Conservation (phyloP, 768 basidiomycete species). For the Paxillus rubicundulus region DNA sequence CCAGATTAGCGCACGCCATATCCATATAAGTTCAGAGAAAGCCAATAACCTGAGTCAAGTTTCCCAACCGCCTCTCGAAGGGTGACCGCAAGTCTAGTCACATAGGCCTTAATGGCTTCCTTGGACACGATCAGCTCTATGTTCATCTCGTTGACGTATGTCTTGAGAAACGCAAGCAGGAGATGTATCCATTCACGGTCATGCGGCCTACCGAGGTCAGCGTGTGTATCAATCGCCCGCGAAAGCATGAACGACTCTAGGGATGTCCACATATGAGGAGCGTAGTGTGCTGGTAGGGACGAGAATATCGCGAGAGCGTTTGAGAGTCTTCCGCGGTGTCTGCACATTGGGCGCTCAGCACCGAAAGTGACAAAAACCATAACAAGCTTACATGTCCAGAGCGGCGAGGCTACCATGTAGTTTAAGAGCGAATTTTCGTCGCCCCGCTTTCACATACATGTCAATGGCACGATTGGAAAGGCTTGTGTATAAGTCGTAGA, state of each 20-base stretch:
- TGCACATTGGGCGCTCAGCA: constrained; percentile 30
- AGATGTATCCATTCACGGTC: constrained; percentile 82
- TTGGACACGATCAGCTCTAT: constrained; percentile 53
- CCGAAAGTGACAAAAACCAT: background rate
- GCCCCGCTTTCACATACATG: constrained; percentile 77
- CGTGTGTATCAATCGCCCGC: constrained; percentile 67
- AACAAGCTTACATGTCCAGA: constrained; percentile 74
- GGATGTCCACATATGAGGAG: constrained; percentile 77
- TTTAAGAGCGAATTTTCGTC: constrained; percentile 82
- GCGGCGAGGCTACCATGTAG: constrained; percentile 85
- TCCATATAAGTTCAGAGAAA: background rate
- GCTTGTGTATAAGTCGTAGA: constrained; percentile 74
- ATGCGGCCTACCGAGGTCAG: constrained; percentile 49
- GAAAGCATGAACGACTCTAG: constrained; percentile 79
- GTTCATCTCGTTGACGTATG: constrained; percentile 55
- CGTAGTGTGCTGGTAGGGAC: constrained; percentile 84
- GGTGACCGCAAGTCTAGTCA: constrained; percentile 47
- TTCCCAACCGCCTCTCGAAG: constrained; percentile 47
- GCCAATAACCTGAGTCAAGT: constrained; percentile 53
- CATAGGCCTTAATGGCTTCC: constrained; percentile 49
- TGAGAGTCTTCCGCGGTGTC: constrained; percentile 62
- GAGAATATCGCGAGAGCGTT: constrained; percentile 69
- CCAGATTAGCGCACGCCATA: constrained; percentile 10
- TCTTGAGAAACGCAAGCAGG: constrained; percentile 71
- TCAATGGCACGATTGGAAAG: constrained; percentile 83